Evolutionary conservation across 2,329 filamentous ascomycete genomes (phyloP), one percentile per base, ranked within the genome.

Genomic region (Aureobasidium sp.): DNA sequence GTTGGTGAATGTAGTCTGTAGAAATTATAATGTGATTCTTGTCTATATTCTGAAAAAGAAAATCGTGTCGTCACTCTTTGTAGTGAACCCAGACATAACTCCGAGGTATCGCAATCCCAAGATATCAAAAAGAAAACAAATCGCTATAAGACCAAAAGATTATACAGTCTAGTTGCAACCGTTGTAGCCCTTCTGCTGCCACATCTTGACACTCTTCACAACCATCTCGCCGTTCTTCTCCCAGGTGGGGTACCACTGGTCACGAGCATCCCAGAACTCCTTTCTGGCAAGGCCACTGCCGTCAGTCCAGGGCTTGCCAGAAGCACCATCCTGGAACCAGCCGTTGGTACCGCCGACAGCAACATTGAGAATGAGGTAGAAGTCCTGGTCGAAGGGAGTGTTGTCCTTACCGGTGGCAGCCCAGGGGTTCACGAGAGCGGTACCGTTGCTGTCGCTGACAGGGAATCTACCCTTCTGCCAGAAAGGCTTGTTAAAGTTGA

Each of bases 221-320:
- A 63, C 64, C 70, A 75, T 72, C 62, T 81, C 69, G n/a, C 76
- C 72, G 47, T 69, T 68, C 58, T 72, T 64, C 62, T 69, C 64
- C 72, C 72, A 74, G 5, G 72, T 74, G 9, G 72, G 72, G 45
- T 68, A 67, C 73, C 73, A 75, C 58, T 71, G 68, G 58, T 71
- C 65, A 19, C 70, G 67, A 9, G 70, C 71, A 45, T 86, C 77
- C 89, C 89, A 94, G 72, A 95, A 95, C 70, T 93, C 89, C 68
- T 82, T 84, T 73, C 81, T 84, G 8, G 90, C 89, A 12, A 82
- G 86, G 1, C 79, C 73, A 57, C 83, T 86, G 17, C 72, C 77
- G 71, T 94, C 87, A 35, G 90, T 79, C 90, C 90, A 95, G 1
- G 90, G 90, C 79, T 95, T 95, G 35, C 80, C 82, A 45, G 80